Evolutionary conservation across 208 protist genomes (phyloP).

Genomic region (Leishmania major): DNA sequence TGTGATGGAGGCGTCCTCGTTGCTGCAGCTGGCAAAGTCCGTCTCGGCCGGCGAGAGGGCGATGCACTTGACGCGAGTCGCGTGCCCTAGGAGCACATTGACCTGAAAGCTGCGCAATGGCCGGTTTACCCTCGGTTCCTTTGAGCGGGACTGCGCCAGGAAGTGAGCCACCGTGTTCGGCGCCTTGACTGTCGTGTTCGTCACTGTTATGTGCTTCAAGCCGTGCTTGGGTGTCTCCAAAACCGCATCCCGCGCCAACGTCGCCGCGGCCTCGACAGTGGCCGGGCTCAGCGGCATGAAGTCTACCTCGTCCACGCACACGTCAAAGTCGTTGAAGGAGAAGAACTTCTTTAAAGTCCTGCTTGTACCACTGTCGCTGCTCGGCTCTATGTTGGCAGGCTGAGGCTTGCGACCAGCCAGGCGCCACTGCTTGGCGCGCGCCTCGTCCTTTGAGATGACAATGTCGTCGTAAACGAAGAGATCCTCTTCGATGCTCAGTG

Average conservation of each 20-base stretch:
- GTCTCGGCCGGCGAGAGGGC: constrained; percentile 65
- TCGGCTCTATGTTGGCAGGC: constrained; percentile 5
- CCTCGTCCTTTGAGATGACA: constrained; percentile 77
- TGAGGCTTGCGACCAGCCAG: constrained; percentile 65
- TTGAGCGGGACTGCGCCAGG: constrained; percentile 7
- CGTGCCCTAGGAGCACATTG: constrained; percentile 61
- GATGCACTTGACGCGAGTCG: constrained; percentile 86
- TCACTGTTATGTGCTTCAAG: constrained; percentile 31
- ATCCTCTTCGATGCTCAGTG: constrained; percentile 66
- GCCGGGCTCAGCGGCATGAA: constrained; percentile 25
- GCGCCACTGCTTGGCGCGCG: constrained; percentile 71
- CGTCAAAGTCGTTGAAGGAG: constrained; percentile 84
- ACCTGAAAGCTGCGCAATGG: constrained; percentile 42
- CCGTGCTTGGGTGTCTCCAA: neutral
- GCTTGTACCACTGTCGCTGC: neutral
- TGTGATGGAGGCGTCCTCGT: constrained; percentile 81
- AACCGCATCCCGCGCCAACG: constrained; percentile 8
- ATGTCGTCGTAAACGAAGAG: constrained; percentile 89
- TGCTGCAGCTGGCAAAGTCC: constrained; percentile 84
- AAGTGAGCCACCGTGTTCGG: constrained; percentile 43
- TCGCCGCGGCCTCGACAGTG: neutral
- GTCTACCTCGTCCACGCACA: constrained; percentile 87
- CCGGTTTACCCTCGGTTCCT: constrained; percentile 15
- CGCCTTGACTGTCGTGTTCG: constrained; percentile 27
- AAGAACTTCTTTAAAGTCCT: constrained; percentile 40